Evolutionary conservation across 2,329 filamentous ascomycete genomes (phyloP).

Genomic region (Hypoxylon sp.): DNA sequence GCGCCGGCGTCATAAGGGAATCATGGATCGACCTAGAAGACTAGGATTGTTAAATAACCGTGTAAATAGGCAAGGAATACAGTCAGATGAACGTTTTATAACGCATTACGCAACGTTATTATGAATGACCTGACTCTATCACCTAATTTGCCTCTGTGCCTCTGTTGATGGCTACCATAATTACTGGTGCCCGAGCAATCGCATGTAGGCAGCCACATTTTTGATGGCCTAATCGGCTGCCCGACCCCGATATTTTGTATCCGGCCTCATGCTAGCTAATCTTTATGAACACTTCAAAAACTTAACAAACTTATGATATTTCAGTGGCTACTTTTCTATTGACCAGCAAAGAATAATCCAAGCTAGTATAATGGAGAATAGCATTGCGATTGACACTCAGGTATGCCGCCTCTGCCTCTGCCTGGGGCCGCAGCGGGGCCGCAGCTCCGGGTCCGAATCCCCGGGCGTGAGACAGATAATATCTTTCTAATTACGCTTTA

Average conservation of each 20-base stretch:
- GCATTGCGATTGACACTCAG: too few species aligned
- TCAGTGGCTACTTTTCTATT: too few species aligned
- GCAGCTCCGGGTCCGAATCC: too few species aligned
- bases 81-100: slow-evolving; percentile 11
- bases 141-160: neutral
- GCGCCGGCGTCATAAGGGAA: slow-evolving; percentile 45
- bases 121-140: neutral
- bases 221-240: neutral
- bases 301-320: too few species aligned
- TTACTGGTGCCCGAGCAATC: neutral
- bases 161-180: neutral
- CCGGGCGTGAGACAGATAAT: too few species aligned
- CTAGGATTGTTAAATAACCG: slow-evolving; percentile 24
- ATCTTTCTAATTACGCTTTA: too few species aligned
- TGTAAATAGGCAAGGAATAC: slow-evolving; percentile 44
- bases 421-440: too few species aligned
- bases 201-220: too few species aligned
- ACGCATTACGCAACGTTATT: neutral
- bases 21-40: slow-evolving; percentile 9
- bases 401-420: too few species aligned
- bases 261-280: neutral
- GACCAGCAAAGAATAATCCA: too few species aligned
- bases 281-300: too few species aligned
- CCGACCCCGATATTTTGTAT: neutral
- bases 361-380: too few species aligned